Base-by-base conservation (phyloP, 179 eudicot species). In the Sideroxylon spinosum region DNA sequence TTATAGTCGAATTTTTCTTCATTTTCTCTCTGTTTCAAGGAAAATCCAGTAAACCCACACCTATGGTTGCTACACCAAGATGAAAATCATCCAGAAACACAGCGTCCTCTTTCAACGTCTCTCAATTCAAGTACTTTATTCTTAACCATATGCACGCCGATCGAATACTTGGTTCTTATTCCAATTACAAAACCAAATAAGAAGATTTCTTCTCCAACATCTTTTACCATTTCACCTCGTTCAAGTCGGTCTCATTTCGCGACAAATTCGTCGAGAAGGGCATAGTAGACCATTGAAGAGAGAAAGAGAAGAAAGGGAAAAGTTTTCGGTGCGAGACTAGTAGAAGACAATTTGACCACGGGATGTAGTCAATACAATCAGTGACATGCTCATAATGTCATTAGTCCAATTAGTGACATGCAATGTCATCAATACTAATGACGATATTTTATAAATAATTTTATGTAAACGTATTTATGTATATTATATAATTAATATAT, bases 21-120 rank as follows among this genome's bases (percentile, higher is more conserved):
- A 29, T 55, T 26, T 68, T 60, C 65, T 23, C 13, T 37, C 44
- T 37, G 44, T 37, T 37, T 37, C 44, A 37, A 6, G 0, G 68
- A 75, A 56, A 71, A 16, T 50, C 48, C 17, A 70, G 26, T 23
- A 16, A 7, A n/a, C 28, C 22, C 22, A 28, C 74, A 50, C 3
- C 80, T 81, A 93, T 93, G 98, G 95, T 98, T 48, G 92, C 91
- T 76, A 95, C 87, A 16, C 50, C 93, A 65, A 89, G 99, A 87
- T 90, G 94, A 76, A 93, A 92, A 86, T 88, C 97, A 70, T 82
- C 89, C 0, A 88, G 85, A 55, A 89, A 90, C 63, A 37, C 44
- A 37, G 44, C 44, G 85, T n/a, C n/a, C n/a, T 74, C 63, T 49
- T 64, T 81, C 80, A 86, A 92, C 56, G 87, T 84, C 53, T 85